phyloP scores from a whole-genome alignment of 106 monocot genomes.

The Alisma plantagoaquatica region DNA sequence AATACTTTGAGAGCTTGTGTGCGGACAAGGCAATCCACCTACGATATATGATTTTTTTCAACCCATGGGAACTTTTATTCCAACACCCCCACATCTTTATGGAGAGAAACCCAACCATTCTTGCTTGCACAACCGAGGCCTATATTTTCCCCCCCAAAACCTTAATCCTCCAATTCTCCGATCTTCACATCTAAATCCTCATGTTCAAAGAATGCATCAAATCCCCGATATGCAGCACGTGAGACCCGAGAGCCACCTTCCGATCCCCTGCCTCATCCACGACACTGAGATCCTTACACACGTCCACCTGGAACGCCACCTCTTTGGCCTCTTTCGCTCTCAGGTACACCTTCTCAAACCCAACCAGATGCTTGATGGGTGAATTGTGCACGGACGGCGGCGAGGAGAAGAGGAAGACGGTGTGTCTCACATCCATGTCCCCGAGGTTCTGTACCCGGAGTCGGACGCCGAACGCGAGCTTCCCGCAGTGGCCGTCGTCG shows the following conservation, averaged over 20 bases:
- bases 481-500: conserved; percentile 27
- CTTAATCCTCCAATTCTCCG: too few species aligned
- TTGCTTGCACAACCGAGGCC: too few species aligned
- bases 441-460: conserved; percentile 60
- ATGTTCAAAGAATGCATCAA: conserved; percentile 80
- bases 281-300: conserved; percentile 79
- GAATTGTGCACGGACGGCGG: conserved; percentile 67
- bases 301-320: conserved; percentile 77
- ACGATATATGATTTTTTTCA: too few species aligned
- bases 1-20: too few species aligned
- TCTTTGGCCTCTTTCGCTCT: conserved; percentile 15
- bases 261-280: conserved; percentile 65
- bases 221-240: conserved; percentile 66
- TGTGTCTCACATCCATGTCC: conserved; percentile 34
- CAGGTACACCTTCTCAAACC: conserved; percentile 69
- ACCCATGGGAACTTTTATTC: too few species aligned
- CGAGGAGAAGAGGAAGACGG: conserved; percentile 64
- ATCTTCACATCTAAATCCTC: conserved; percentile 43
- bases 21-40: too few species aligned
- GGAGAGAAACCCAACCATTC: too few species aligned
- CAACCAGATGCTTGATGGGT: conserved; percentile 73
- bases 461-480: conserved; percentile 38
- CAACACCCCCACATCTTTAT: too few species aligned
- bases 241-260: conserved; percentile 73
- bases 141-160: too few species aligned